Base-by-base conservation (phyloP, 352 stramenopile species). In the Phytophthora sojae region DNA sequence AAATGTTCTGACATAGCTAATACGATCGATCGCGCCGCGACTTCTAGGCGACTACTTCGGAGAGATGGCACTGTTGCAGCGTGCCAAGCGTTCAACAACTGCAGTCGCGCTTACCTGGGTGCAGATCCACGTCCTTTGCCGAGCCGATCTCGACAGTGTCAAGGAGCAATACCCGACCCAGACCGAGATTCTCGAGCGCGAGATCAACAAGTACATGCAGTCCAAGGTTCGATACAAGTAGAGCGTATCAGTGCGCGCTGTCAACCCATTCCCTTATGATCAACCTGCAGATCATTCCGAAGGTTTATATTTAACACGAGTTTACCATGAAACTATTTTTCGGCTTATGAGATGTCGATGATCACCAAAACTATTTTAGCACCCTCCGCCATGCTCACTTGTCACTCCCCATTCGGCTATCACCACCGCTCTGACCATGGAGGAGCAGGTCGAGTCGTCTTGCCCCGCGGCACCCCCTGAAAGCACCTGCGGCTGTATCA, bases 191-290 rank as follows among this genome's bases (percentile, higher is more conserved):
- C 73, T 91, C 1, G 81, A 89, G 59, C 67, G 87, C 42, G 83
- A 91, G 61, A 91, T 91, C 76, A 87, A 79, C 70, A 89, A 91
- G 76, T 91, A 91, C 73, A 91, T 91, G 83, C 59, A 21, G 69
- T 77, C 75, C 44, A 89, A 87, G 37, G 81, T 88, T 21, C 74
- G 60, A 30, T 92, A 86, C 67, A 86, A 76, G 57, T 90, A 81
- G 69, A 67, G 54, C 6, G 11, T 9, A 32, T 23, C n/a, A 35
- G 25, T 26, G 25, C 25, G 17, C 12, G 39, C 12, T 21, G 39
- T 47, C 8, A 39, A 39, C 12, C 12, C 32, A 39, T 39, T 26
- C 25, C 25, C 25, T 2, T 26, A 26, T 26, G 0, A 26, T 26
- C 25, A 4, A 26, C 25, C 25, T 26, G 25, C 25, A 26, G 25